A percentile compares a stretch with the other conserved stretches of the same genome.
phyloP scores from a whole-genome alignment of 129 eudicot species.

The Deinandra increscens region DNA sequence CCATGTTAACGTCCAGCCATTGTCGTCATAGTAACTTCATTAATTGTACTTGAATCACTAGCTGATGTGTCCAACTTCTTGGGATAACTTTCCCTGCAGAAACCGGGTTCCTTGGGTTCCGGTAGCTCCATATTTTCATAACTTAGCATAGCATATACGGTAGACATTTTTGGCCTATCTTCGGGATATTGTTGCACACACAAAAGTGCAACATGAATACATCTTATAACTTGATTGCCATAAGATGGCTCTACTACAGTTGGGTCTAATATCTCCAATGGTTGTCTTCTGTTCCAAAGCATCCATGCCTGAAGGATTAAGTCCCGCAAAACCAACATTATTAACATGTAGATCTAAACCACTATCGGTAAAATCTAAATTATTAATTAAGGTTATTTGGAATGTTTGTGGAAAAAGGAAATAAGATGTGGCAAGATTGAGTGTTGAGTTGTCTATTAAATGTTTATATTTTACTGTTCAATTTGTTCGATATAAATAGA shows the following conservation, averaged over 20 bases:
- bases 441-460: too few relatives aligned
- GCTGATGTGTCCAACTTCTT: conserved; percentile 30
- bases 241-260: conserved; percentile 27
- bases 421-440: too few relatives aligned
- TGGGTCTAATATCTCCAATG: conserved; percentile 39
- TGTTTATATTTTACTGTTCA: too few relatives aligned
- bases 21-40: conserved; percentile 39
- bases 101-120: conserved; percentile 45
- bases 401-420: too few relatives aligned
- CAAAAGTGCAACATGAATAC: conserved; percentile 50
- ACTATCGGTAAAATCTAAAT: too few relatives aligned
- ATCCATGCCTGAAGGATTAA: conserved; percentile 42
- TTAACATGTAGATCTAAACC: too few relatives aligned
- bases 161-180: conserved; percentile 50
- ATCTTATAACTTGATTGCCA: conserved; percentile 33
- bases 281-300: conserved; percentile 40
- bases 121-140: conserved; percentile 38
- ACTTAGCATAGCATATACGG: conserved; percentile 37
- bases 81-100: conserved; percentile 29
- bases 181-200: conserved; percentile 52
- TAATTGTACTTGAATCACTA: conserved; percentile 26
- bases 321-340: not conserved
- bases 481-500: too few relatives aligned
- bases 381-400: too few relatives aligned
- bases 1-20: conserved; percentile 28